phyloP scores from a whole-genome alignment of 2,329 filamentous ascomycete species.

The Trichoderma afroharzianum region DNA sequence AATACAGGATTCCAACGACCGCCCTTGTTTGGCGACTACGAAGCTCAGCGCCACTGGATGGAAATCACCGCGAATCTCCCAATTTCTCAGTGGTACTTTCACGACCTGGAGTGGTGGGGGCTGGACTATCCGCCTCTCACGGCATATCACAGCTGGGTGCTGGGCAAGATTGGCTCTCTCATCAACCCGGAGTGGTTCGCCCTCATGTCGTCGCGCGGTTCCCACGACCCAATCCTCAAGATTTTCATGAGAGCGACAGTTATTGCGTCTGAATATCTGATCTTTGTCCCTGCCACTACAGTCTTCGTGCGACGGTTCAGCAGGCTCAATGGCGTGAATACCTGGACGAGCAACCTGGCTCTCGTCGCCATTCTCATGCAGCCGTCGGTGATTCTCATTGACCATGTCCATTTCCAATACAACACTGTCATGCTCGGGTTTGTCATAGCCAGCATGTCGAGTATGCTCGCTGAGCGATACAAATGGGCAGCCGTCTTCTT shows the following conservation, averaged over 20 bases:
- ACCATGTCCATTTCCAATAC: slow-evolving; percentile 96
- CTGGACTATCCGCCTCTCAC: slow-evolving; percentile 96
- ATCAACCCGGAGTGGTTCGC: slow-evolving; percentile 87
- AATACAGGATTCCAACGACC: slow-evolving; percentile 67
- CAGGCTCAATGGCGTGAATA: slow-evolving; percentile 69
- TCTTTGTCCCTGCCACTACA: slow-evolving; percentile 80
- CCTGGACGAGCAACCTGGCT: slow-evolving; percentile 80
- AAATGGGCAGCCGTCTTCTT: slow-evolving; percentile 94
- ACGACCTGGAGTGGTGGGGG: slow-evolving; percentile 96
- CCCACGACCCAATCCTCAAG: slow-evolving; percentile 76
- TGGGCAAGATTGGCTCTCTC: slow-evolving; percentile 76
- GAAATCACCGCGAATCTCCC: slow-evolving; percentile 88
- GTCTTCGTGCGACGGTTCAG: slow-evolving; percentile 82
- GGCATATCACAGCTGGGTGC: slow-evolving; percentile 96
- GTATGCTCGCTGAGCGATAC: slow-evolving; percentile 77
- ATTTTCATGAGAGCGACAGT: slow-evolving; percentile 95
- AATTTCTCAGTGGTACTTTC: slow-evolving; percentile 94
- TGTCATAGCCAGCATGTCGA: slow-evolving; percentile 80
- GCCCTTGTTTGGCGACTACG: slow-evolving; percentile 95
- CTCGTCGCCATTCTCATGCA: slow-evolving; percentile 90
- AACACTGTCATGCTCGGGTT: slow-evolving; percentile 98
- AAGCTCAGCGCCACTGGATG: slow-evolving; percentile 99
- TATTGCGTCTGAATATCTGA: slow-evolving; percentile 82
- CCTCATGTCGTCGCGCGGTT: slow-evolving; percentile 75
- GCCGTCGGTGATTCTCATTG: slow-evolving; percentile 83